Conservation (phyloP, 495 filamentous ascomycete genomes). For the Venustampulla echinocandica region DNA sequence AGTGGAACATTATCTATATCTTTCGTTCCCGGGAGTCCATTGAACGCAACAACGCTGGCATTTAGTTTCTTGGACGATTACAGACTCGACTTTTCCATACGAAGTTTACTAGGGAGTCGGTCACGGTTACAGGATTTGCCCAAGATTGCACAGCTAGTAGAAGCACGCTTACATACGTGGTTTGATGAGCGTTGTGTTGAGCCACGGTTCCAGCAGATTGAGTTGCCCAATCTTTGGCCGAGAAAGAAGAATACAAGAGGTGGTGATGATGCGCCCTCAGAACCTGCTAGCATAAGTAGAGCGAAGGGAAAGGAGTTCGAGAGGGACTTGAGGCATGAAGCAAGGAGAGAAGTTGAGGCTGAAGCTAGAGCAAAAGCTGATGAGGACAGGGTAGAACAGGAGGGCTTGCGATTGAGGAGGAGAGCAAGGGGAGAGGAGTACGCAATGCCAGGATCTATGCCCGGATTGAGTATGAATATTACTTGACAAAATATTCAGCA, state of each 20-base stretch:
- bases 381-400: constrained; percentile 17
- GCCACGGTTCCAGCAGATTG: constrained; percentile 91
- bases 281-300: constrained; percentile 30
- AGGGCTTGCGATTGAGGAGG: constrained; percentile 19
- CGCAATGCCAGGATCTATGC: constrained; percentile 25
- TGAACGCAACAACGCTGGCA: constrained; percentile 67
- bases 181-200: constrained; percentile 96
- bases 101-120: constrained; percentile 84
- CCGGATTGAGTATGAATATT: constrained; percentile 17
- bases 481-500: too few relatives aligned
- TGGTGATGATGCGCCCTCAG: constrained; percentile 32
- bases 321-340: constrained; percentile 38
- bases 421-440: constrained; percentile 20
- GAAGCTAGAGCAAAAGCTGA: constrained; percentile 30
- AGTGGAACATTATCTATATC: constrained; percentile 89
- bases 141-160: constrained; percentile 92
- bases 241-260: constrained; percentile 74
- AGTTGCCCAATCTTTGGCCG: constrained; percentile 88
- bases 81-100: constrained; percentile 81
- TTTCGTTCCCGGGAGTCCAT: constrained; percentile 59
- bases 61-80: constrained; percentile 97
- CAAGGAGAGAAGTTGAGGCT: constrained; percentile 35
- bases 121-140: constrained; percentile 90
- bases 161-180: constrained; percentile 86
- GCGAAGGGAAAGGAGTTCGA: constrained; percentile 37